Conservation (phyloP, 2,329 filamentous ascomycete species). For the Diaporthe batatas region DNA sequence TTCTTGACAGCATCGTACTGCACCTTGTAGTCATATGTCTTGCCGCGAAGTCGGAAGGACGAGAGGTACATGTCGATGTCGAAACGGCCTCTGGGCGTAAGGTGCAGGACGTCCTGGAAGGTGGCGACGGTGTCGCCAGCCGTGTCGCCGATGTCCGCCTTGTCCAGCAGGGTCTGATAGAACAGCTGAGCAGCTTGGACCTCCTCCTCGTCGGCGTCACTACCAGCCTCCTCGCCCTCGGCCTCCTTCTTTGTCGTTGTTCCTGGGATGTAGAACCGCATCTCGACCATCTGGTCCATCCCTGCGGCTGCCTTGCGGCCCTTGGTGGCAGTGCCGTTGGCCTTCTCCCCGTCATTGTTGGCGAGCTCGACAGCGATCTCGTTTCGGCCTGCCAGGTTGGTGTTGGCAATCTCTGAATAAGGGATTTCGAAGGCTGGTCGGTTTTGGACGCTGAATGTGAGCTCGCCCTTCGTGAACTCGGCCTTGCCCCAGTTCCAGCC, state of each 20-base stretch:
- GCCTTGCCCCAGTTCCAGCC: constrained; percentile 99
- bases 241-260: constrained; percentile 83
- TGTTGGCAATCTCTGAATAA: constrained; percentile 97
- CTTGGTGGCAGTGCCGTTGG: constrained; percentile 80
- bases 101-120: constrained; percentile 95
- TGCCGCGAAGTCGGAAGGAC: constrained; percentile 95
- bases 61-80: constrained; percentile 99
- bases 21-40: constrained; percentile 99
- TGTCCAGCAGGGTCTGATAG: constrained; percentile 97
- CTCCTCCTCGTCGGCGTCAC: constrained; percentile 79
- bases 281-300: constrained; percentile 94
- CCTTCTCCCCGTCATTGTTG: constrained; percentile 78
- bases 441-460: constrained; percentile 97
- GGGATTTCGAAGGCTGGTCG: constrained; percentile 96
- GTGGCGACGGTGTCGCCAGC: constrained; percentile 99
- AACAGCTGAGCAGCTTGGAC: constrained; percentile 97
- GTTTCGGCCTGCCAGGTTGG: constrained; percentile 96
- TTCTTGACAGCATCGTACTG: constrained; percentile 98
- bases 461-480: constrained; percentile 94
- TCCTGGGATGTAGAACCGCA: constrained; percentile 98
- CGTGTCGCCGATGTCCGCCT: constrained; percentile 98
- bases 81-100: constrained; percentile 98
- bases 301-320: constrained; percentile 92
- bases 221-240: constrained; percentile 80
- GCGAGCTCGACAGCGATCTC: constrained; percentile 97